Evolutionary conservation across 2,329 filamentous ascomycete genomes (phyloP), one percentile per base, ranked within the genome.

Genomic region (Alternaria panax): DNA sequence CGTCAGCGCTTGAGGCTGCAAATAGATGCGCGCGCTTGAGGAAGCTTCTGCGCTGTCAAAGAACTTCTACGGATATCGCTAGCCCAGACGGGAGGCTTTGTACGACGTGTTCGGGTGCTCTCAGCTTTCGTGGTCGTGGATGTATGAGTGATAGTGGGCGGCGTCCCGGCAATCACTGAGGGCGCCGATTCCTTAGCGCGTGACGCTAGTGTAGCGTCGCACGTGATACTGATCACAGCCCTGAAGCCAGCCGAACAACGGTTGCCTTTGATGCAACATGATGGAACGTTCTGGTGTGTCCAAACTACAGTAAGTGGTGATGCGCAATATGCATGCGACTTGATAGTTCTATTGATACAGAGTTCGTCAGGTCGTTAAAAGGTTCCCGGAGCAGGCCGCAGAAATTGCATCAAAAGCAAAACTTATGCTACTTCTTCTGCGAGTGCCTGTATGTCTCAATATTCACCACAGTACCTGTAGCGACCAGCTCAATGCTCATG

Each of bases 101-200:
- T 75, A 64, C 68, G 67, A 76, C 74, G 60, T 54, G 61, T 69
- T 62, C 60, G 62, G 65, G 68, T 67, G 64, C 69, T 68, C 66
- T 73, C 68, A 71, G 69, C 63, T 63, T 65, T 62, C 65, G 63
- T 71, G 65, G 70, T 74, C 63, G 70, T 72, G 65, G 67, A 69
- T 75, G 72, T 70, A 69, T 54, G 64, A 67, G 73, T 62, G 61
- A 66, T 69, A 64, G 61, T 55, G 45, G 46, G 50, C 53, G 54
- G 54, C 57, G 52, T 57, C 32, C 42, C 54, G 59, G 59, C 56
- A 59, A 59, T 57, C 38, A 41, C 51, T 62, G 65, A 67, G 54
- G 48, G 54, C 51, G 51, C 60, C 36, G 62, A 51, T 43, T 59
- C 52, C 32, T 60, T 60, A 60, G 57, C 57, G 57, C 28, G 42